A percentile compares a stretch with the other conserved stretches of the same genome.
Conservation (phyloP, 768 basidiomycete species). For the Rubroboletus satanas region DNA sequence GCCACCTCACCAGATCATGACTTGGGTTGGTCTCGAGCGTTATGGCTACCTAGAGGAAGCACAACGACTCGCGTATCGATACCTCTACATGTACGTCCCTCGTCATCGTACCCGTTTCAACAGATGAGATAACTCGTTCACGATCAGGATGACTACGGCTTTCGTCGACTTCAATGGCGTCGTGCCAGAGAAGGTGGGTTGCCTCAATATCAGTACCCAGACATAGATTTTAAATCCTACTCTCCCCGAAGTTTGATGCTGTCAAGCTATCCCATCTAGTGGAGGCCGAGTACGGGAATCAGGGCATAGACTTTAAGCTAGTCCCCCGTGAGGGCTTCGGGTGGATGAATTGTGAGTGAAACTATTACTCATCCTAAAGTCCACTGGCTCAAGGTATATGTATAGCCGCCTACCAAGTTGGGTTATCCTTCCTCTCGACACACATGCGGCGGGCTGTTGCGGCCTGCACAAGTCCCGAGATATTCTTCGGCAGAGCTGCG, state of each 20-base stretch:
- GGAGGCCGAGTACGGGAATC: slow-evolving; percentile 95
- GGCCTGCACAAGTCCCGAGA: slow-evolving; percentile 88
- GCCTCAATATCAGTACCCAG: neutral
- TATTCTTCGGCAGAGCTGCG: slow-evolving; percentile 65
- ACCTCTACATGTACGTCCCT: slow-evolving; percentile 98
- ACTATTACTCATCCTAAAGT: neutral
- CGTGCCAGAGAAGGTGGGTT: slow-evolving; percentile 85
- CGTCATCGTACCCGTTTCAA: slow-evolving; percentile 1
- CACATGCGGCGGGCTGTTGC: slow-evolving; percentile 96
- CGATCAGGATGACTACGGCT: slow-evolving; percentile 80
- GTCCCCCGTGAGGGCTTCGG: slow-evolving; percentile 97
- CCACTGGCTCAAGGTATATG: slow-evolving; percentile 3
- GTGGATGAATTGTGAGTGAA: slow-evolving; percentile 86
- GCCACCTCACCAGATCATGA: slow-evolving; percentile 99
- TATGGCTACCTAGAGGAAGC: slow-evolving; percentile 95
- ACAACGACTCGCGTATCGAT: slow-evolving; percentile 89
- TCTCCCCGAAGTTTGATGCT: slow-evolving; percentile 72
- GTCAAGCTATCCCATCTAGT: slow-evolving; percentile 94
- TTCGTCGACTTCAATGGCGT: slow-evolving; percentile 98
- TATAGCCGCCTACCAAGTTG: slow-evolving; percentile 91
- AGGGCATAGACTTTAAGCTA: slow-evolving; percentile 96
- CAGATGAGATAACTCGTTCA: slow-evolving; percentile 1
- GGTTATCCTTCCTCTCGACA: slow-evolving; percentile 87
- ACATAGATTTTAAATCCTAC: neutral
- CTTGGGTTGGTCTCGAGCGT: slow-evolving; percentile 94